phyloP scores from a whole-genome alignment of 2,329 filamentous ascomycete species.

The Colletotrichum tamarilloi region DNA sequence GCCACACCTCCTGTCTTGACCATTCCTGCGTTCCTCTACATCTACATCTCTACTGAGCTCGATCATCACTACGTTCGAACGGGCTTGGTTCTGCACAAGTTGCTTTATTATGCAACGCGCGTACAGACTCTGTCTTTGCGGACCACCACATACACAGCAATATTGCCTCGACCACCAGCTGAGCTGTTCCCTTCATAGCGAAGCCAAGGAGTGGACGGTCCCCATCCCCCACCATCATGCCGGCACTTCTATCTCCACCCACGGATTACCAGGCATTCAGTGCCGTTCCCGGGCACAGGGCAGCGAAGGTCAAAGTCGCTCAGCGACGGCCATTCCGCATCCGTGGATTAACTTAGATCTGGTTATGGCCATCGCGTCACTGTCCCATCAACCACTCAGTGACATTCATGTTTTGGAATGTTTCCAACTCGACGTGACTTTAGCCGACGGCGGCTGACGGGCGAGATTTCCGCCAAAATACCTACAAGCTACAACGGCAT shows the following conservation, averaged over 20 bases:
- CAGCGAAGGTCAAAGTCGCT: not conserved
- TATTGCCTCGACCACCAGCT: not conserved
- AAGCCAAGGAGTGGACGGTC: not conserved
- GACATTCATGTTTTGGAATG: not conserved
- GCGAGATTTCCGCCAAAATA: not conserved
- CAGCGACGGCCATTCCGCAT: constrained; percentile 7
- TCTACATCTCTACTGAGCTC: not conserved
- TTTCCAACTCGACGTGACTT: not conserved
- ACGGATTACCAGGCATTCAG: not conserved
- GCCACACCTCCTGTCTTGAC: not conserved
- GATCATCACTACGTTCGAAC: constrained; percentile 2
- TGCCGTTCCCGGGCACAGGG: constrained; percentile 14
- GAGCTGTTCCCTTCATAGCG: not conserved
- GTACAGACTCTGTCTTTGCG: not conserved
- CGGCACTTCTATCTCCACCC: not conserved
- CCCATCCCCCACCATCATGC: not conserved
- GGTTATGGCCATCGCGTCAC: constrained; percentile 2
- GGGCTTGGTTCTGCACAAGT: constrained; percentile 9
- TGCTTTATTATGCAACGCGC: constrained; percentile 18
- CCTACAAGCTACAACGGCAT: not conserved
- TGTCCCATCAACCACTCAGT: not conserved
- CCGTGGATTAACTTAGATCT: constrained; percentile 1
- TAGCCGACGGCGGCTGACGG: not conserved
- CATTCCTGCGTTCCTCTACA: not conserved
- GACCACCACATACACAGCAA: not conserved